Evolutionary conservation across 192 early-diverging fungal species (phyloP), one percentile per base, ranked within the genome.

Genomic region (Backusella morwellensis): DNA sequence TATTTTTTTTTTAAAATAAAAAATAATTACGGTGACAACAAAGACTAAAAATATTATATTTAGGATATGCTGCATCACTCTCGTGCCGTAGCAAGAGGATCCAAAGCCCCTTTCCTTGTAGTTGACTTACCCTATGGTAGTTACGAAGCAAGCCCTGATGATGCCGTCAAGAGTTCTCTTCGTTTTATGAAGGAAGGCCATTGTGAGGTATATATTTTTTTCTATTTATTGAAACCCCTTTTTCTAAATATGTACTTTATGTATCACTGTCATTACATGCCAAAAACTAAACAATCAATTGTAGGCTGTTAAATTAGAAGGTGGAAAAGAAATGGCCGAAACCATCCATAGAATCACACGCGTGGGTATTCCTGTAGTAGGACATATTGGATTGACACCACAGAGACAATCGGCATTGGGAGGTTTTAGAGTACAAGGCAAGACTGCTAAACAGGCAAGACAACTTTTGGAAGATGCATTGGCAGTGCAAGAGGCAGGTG

Each of bases 31-130:
- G 35, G 15, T 35, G 32, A 38, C 67, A 11, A 52, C 42, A 29
- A 34, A 19, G 14, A 6, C 19, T 68, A 26, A 54, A 54, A 11
- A 32, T 12, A 23, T 35, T 7, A 17, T 68, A 68, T 34, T 9
- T 73, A 94, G 88, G 95, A 98, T 83, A 99, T 99, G 97, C 75
- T 98, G 34, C 96, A 98, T 83, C 98, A 99, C 73, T 94, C 90
- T 83, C 85, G 88, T 67, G 97, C 97, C 4, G 96, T 97, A 12
- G 86, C 95, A 6, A 88, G 96, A 17, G 97, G 97, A 17, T 83
- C 83, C 23, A 92, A 91, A 75, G 82, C 85, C 19, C 80, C 94
- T 9, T 98, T 98, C 79, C 71, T 96, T 6, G 86, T 99, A 8
- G 91, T 90, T 68, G 98, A 99, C 81, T 86, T 99, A 84, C 95